Evolutionary conservation across 192 early-diverging fungal genomes (phyloP).

Genomic region (Coemansia sp.): DNA sequence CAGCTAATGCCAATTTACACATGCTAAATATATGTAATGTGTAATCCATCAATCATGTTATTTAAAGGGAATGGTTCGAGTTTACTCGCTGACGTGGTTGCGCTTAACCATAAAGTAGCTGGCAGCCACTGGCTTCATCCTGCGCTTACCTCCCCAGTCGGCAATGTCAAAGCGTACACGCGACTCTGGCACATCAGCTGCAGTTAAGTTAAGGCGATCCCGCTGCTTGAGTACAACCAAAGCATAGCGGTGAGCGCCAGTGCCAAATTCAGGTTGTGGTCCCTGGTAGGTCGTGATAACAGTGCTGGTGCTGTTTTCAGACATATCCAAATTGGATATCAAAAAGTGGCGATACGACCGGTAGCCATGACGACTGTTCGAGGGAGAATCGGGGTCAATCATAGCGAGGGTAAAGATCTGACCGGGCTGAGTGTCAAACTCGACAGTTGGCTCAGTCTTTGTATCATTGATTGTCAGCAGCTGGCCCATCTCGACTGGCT

Average conservation of each 20-base stretch:
- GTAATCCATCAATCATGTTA: not conserved
- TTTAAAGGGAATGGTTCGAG: not conserved
- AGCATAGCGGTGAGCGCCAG: conserved; percentile 31
- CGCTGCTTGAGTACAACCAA: conserved; percentile 33
- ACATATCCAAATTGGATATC: conserved; percentile 24
- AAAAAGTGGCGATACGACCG: conserved; percentile 38
- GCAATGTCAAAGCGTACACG: conserved; percentile 35
- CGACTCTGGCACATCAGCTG: conserved; percentile 19
- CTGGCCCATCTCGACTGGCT: conserved; percentile 30
- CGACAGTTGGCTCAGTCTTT: conserved; percentile 21
- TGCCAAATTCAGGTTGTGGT: conserved; percentile 18
- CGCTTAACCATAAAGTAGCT: conserved; percentile 38
- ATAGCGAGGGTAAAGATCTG: conserved; percentile 33
- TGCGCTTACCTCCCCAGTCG: conserved; percentile 24
- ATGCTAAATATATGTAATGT: too few species aligned
- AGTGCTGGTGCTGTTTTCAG: conserved; percentile 6
- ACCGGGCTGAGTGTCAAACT: conserved; percentile 30
- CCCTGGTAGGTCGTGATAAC: conserved; percentile 23
- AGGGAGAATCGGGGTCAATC: conserved; percentile 36
- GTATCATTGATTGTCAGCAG: conserved; percentile 29
- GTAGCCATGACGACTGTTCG: conserved; percentile 30
- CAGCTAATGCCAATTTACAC: too few species aligned
- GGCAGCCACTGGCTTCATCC: conserved; percentile 39
- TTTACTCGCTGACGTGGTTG: conserved; percentile 13
- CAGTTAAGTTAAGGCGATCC: conserved; percentile 7